Evolutionary conservation across 192 early-diverging fungal genomes (phyloP), one percentile per base, ranked within the genome.

Genomic region (Coemansia sp.): DNA sequence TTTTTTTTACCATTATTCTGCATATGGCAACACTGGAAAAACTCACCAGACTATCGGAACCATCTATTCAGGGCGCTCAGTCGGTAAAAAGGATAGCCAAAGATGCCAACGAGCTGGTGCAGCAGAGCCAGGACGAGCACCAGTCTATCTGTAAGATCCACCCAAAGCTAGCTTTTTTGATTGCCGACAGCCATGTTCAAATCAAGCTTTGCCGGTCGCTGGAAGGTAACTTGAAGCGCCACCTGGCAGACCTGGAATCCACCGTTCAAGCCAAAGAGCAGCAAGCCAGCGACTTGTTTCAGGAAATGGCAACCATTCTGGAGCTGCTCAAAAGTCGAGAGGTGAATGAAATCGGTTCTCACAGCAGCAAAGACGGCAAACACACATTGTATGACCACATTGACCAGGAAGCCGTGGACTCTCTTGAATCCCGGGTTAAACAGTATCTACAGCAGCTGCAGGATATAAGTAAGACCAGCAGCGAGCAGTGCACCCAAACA

Each of bases 351-450:
- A 63, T 45, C 39, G 74, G 71, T 42, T 66, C 71, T 28, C 59
- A 60, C 15, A 70, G 74, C 16, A 23, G 47, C 17, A 18, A 47
- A 6, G 41, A 17, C n/a, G 38, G 31, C 12, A 66, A 63, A 39
- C 74, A 77, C 34, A 77, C 74, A 15, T 34, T 77, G 56, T 64
- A 77, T 48, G 74, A 77, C 47, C 74, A 77, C 31, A 77, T 77
- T n/a, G 74, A 77, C 68, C 74, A 77, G 43, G 67, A 64, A 2
- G 68, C 74, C 1, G 68, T 77, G 11, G 60, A 59, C 36, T 31
- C 49, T 14, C 46, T 77, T 20, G 52, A 66, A 3, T 26, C 21
- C 11, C 53, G 62, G 21, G 58, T 53, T 0, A 36, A 28, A 0
- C 58, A 70, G 52, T 66, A 60, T 18, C 23, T 77, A 37, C 41